These are phyloP conservation scores for Immersiporthe knoxdaviesiana DNA, from an alignment of 2,329 filamentous ascomycete species.

Conservation along the genomic window DNA sequence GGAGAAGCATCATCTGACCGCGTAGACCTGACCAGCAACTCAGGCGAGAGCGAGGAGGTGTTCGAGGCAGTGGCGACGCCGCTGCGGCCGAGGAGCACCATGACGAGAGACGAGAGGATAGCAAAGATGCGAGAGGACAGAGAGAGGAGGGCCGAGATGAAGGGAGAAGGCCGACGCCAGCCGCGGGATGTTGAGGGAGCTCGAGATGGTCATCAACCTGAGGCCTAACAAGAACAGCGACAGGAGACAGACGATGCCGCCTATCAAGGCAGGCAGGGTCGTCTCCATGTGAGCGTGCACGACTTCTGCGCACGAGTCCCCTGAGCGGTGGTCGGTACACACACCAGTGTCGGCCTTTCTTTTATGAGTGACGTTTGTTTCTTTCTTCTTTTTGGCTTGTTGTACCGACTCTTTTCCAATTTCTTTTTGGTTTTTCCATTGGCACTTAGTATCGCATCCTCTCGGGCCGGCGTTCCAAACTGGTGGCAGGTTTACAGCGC, in stretches of 20 bases:
- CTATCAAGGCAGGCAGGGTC: constrained; percentile 40
- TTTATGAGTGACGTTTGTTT: constrained; percentile 29
- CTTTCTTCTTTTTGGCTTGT: constrained; percentile 14
- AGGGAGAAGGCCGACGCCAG: constrained; percentile 80
- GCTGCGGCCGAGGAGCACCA: constrained; percentile 66
- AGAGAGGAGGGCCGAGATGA: constrained; percentile 69
- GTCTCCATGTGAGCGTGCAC: constrained; percentile 45
- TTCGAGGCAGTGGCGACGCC: constrained; percentile 89
- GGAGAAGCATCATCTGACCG: constrained; percentile 64
- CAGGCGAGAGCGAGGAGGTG: constrained; percentile 72
- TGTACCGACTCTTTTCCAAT: constrained; percentile 14
- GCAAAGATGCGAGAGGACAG: constrained; percentile 87
- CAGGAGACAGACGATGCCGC: constrained; percentile 42
- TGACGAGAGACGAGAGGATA: constrained; percentile 87
- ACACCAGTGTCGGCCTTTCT: constrained; percentile 20
- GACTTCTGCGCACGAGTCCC: background rate
- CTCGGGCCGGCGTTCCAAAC: constrained; percentile 22
- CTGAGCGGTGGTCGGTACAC: background rate
- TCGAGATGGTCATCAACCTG: constrained; percentile 82
- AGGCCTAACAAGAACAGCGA: constrained; percentile 42
- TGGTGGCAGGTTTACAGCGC: constrained; percentile 14
- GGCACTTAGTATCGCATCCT: constrained; percentile 19
- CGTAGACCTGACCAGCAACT: constrained; percentile 52
- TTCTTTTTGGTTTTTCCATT: constrained; percentile 18
- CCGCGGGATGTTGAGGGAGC: constrained; percentile 86